phyloP scores from a whole-genome alignment of 768 basidiomycete genomes.

The Amanita jacksonii region DNA sequence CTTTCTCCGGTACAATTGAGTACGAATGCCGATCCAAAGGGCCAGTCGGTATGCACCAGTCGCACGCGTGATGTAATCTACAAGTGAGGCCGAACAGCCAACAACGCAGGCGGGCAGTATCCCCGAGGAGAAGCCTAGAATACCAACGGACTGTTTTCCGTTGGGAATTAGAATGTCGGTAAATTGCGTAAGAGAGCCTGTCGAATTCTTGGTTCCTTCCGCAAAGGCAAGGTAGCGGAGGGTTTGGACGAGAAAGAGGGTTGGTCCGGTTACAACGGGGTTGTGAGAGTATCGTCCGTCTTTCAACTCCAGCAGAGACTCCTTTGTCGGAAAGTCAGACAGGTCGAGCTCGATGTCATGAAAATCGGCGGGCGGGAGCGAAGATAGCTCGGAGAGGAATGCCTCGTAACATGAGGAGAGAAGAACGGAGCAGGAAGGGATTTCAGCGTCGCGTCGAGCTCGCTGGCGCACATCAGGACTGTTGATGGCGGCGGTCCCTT shows the following conservation, averaged over 20 bases:
- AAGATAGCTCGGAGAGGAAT: conserved; percentile 39
- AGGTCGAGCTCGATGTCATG: conserved; percentile 28
- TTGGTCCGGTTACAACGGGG: conserved; percentile 37
- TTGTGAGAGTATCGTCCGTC: conserved; percentile 29
- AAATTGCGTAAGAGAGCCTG: conserved; percentile 17
- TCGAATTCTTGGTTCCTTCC: conserved; percentile 13
- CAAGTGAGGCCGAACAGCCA: conserved; percentile 27
- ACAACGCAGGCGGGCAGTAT: conserved; percentile 45
- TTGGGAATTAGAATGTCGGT: conserved; percentile 26
- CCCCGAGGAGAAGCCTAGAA: conserved; percentile 50
- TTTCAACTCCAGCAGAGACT: conserved; percentile 29
- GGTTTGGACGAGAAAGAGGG: conserved; percentile 40
- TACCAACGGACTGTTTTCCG: conserved; percentile 22
- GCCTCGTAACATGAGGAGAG: conserved; percentile 41
- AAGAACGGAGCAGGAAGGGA: conserved; percentile 32
- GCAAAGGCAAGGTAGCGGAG: conserved; percentile 43
- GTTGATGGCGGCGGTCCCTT: conserved; percentile 33
- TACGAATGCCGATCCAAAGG: conserved; percentile 43
- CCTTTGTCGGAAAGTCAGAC: conserved; percentile 32
- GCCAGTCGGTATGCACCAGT: conserved; percentile 41
- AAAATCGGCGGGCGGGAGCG: conserved; percentile 29
- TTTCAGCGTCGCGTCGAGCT: conserved; percentile 31
- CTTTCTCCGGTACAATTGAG: conserved; percentile 21
- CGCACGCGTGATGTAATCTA: conserved; percentile 33
- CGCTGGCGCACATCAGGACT: conserved; percentile 24